Percentiles rank a stretch among this genome's conserved stretches.
Evolutionary conservation across 2,329 filamentous ascomycete genomes (phyloP).

Genomic region (Trichoderma aggressivum): DNA sequence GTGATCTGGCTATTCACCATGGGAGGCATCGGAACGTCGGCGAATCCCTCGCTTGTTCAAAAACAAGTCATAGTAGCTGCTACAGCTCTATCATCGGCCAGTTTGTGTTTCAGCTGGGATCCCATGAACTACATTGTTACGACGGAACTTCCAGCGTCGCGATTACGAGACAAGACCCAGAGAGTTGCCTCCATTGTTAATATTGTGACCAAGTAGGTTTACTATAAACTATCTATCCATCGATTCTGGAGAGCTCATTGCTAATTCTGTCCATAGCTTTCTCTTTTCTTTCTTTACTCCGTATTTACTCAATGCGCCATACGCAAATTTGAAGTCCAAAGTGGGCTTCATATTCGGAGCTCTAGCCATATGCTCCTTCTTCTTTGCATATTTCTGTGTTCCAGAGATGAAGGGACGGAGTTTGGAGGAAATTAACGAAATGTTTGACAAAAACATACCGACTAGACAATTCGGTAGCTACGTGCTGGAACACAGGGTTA

Average conservation of each 20-base stretch:
- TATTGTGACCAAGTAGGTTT: neutral
- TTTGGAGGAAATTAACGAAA: conserved; percentile 8
- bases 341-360: conserved; percentile 10
- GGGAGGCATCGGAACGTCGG: conserved; percentile 7
- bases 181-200: conserved; percentile 3
- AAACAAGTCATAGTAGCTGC: conserved; percentile 1
- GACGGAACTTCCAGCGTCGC: conserved; percentile 7
- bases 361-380: neutral
- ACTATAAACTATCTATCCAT: neutral
- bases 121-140: conserved; percentile 9
- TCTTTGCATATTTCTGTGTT: conserved; percentile 10
- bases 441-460: conserved; percentile 5
- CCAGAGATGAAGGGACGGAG: conserved; percentile 3
- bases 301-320: conserved; percentile 1
- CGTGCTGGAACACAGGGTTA: neutral
- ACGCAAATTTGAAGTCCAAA: neutral
- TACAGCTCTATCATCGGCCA: neutral
- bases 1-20: conserved; percentile 5
- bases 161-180: conserved; percentile 6
- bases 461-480: neutral
- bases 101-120: conserved; percentile 9
- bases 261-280: neutral
- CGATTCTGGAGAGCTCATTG: no score
- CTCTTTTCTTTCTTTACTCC: conserved; percentile 11
- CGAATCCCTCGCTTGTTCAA: neutral